Evolutionary conservation across 1,139 yeast genomes (phyloP), one percentile per base, ranked within the genome.

Genomic region (Suhomyces wounanorum): DNA sequence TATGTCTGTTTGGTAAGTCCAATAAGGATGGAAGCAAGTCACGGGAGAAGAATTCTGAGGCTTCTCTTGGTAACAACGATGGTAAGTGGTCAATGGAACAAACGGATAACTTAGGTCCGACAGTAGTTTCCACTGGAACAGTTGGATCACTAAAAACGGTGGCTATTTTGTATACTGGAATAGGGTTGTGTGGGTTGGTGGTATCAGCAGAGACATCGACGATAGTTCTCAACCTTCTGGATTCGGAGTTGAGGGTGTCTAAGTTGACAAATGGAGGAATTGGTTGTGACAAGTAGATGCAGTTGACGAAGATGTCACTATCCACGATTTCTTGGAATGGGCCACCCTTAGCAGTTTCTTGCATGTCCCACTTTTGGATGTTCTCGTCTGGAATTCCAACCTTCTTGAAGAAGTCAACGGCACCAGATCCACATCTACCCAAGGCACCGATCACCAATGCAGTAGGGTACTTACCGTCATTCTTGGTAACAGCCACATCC

Each of bases 401-500:
- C 75, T 87, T 87, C 60, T 78, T 80, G 72, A 90, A 82, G 54
- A 91, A 78, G 60, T 88, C 95, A 59, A 89, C 76, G 36, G 99
- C 98, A 67, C 99, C 99, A n/a, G 96, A 85, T 52, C 99, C 99
- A 74, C 99, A 94, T 78, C 99, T 87, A 56, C 99, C 99, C 54
- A 92, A 80, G 25, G 99, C 99, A 65, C 99, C 99, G 67, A 94
- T 94, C 50, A 94, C 87, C 62, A 94, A 79, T 46, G 87, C 89
- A 49, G 80, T 86, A 57, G 98, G 99, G 60, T 75, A 77, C 66
- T 75, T 79, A 47, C 87, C 88, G 48, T 85, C 86, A 47, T 73
- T 79, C 62, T 80, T 78, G 43, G 69, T 75, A 55, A 84, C 75
- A 14, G 96, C 96, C 39, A 67, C 73, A 18, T 72, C 72, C 58